Conservation (phyloP, 2,329 filamentous ascomycete species). For the Botrytis deweyae region DNA sequence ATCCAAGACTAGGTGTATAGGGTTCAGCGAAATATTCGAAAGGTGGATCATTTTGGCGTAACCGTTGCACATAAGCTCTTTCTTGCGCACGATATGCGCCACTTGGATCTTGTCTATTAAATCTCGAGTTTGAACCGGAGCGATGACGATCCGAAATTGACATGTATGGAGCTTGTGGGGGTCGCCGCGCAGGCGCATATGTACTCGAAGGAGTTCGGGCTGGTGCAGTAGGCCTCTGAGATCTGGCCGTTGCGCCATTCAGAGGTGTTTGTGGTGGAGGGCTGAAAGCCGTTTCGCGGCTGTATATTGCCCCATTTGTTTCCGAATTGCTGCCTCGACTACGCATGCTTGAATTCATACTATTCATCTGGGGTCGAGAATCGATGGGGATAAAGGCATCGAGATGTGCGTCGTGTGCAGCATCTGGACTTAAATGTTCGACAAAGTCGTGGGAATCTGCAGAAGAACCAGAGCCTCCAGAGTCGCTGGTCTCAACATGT, state of each 20-base stretch:
- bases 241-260: constrained; percentile 53
- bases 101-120: constrained; percentile 62
- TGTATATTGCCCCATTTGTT: constrained; percentile 28
- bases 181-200: constrained; percentile 65
- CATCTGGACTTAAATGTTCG: constrained; percentile 27
- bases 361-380: constrained; percentile 32
- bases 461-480: constrained; percentile 42
- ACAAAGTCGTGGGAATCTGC: constrained; percentile 36
- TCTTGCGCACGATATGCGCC: constrained; percentile 81
- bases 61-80: constrained; percentile 88
- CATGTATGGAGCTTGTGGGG: constrained; percentile 50
- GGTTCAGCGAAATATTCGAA: constrained; percentile 52
- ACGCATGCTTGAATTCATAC: constrained; percentile 39
- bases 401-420: constrained; percentile 27
- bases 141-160: constrained; percentile 47
- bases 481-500: constrained; percentile 43
- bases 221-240: constrained; percentile 67
- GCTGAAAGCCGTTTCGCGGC: constrained; percentile 30
- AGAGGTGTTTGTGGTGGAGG: constrained; percentile 35
- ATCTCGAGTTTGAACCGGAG: constrained; percentile 56
- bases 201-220: constrained; percentile 75
- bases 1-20: constrained; percentile 66
- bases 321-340: constrained; percentile 46
- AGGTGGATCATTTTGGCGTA: constrained; percentile 70
- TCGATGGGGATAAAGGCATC: constrained; percentile 32